Conservation (phyloP, 2,329 filamentous ascomycete genomes). For the Alternaria consortialis region DNA sequence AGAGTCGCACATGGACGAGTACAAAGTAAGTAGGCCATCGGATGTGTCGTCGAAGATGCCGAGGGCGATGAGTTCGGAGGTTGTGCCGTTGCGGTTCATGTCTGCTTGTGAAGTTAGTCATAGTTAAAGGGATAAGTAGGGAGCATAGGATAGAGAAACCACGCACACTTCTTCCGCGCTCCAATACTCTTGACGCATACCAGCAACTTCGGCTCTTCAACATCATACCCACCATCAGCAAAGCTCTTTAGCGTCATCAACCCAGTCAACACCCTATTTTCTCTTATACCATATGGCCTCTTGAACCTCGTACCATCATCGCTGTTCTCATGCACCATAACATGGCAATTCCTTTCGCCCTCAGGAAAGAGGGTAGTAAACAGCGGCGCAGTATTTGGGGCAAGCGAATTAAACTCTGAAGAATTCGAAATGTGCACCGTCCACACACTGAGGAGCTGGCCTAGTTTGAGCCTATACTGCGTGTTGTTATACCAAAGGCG, state of each 20-base stretch:
- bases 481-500: conserved; percentile 61
- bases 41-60: conserved; percentile 67
- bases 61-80: conserved; percentile 60
- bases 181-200: conserved; percentile 68
- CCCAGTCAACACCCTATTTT: conserved; percentile 51
- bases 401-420: conserved; percentile 52
- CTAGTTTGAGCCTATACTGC: conserved; percentile 58
- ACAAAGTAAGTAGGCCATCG: conserved; percentile 63
- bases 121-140: no score
- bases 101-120: conserved; percentile 39
- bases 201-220: conserved; percentile 61
- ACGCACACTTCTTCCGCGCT: conserved; percentile 58
- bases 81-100: conserved; percentile 57
- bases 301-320: conserved; percentile 57
- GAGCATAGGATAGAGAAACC: not conserved
- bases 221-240: conserved; percentile 63
- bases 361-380: conserved; percentile 68
- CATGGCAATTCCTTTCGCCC: conserved; percentile 62
- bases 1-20: conserved; percentile 60
- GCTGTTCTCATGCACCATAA: conserved; percentile 62
- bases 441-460: conserved; percentile 66
- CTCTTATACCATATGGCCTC: conserved; percentile 55
- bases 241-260: conserved; percentile 68
- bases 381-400: conserved; percentile 57
- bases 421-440: conserved; percentile 64